Conservation (phyloP, 371 early-diverging fungal genomes). For the Mortierella sp. region DNA sequence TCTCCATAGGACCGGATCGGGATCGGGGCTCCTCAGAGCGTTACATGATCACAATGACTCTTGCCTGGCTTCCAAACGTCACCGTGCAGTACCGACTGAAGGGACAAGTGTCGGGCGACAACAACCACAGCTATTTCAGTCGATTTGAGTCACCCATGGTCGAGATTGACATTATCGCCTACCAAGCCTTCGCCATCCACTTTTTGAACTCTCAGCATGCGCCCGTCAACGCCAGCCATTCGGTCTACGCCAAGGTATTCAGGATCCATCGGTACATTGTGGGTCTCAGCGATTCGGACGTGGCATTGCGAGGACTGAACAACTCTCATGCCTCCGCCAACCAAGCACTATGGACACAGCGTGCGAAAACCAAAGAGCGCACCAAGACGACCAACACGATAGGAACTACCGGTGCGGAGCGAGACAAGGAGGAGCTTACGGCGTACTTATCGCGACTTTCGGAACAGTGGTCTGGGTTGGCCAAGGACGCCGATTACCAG, state of each 20-base stretch:
- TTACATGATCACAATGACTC: conserved; percentile 56
- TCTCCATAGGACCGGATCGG: conserved; percentile 60
- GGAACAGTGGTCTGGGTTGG: conserved; percentile 54
- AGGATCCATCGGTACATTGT: conserved; percentile 76
- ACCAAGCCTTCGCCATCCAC: conserved; percentile 70
- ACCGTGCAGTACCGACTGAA: conserved; percentile 89
- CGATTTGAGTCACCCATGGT: conserved; percentile 63
- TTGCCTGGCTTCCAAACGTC: conserved; percentile 87
- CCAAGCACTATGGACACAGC: conserved; percentile 48
- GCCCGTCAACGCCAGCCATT: conserved; percentile 60
- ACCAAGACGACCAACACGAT: conserved; percentile 7
- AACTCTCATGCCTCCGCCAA: conserved; percentile 51
- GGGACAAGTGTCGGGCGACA: conserved; percentile 52
- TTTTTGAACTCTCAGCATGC: conserved; percentile 67
- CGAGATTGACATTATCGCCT: conserved; percentile 74
- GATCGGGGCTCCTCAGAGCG: conserved; percentile 40
- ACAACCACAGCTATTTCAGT: conserved; percentile 30
- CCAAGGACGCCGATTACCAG: conserved; percentile 48
- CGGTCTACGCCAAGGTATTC: conserved; percentile 74
- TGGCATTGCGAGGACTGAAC: conserved; percentile 64
- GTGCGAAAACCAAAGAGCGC: conserved; percentile 41
- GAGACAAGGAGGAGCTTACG: conserved; percentile 28
- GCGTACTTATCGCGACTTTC: conserved; percentile 44
- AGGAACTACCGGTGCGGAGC: conserved; percentile 7
- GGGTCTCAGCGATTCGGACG: conserved; percentile 78